Conservation (phyloP, 2,329 filamentous ascomycete species). For the Leptographium procerum region DNA sequence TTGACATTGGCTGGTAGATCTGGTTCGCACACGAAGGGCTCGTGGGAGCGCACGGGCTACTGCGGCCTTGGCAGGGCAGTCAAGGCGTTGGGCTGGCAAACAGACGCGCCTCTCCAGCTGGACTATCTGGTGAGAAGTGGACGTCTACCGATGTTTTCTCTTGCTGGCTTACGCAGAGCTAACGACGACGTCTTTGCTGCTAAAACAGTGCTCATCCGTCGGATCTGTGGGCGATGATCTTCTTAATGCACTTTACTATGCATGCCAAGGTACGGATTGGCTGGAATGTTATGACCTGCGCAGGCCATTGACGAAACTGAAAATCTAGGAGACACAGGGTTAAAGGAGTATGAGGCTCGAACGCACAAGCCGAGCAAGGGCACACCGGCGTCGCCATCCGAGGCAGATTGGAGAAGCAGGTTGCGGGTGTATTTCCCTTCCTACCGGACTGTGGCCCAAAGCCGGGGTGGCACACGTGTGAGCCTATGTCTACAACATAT, state of each 20-base stretch:
- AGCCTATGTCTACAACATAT: slow-evolving; percentile 15
- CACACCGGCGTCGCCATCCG: not conserved
- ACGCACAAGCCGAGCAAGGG: slow-evolving; percentile 16
- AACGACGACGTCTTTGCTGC: not conserved
- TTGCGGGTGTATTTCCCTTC: slow-evolving; percentile 78
- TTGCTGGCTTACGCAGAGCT: not conserved
- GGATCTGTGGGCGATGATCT: slow-evolving; percentile 63
- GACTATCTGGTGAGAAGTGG: slow-evolving; percentile 56
- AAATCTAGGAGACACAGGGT: slow-evolving; percentile 27
- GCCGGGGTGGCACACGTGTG: slow-evolving; percentile 50
- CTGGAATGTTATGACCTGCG: no score
- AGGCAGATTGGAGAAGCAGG: slow-evolving; percentile 20
- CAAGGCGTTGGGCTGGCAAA: slow-evolving; percentile 47
- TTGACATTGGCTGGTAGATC: slow-evolving; percentile 34
- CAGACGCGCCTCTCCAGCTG: slow-evolving; percentile 45
- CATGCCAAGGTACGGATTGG: slow-evolving; percentile 37
- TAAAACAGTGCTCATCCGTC: slow-evolving; percentile 60
- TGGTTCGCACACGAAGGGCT: slow-evolving; percentile 33
- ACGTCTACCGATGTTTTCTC: not conserved
- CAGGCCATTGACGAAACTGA: not conserved
- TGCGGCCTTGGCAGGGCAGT: slow-evolving; percentile 62
- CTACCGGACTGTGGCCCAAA: slow-evolving; percentile 51
- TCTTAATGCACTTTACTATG: slow-evolving; percentile 43
- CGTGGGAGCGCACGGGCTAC: slow-evolving; percentile 47
- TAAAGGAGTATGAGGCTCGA: slow-evolving; percentile 33